Conservation (phyloP, 2,329 filamentous ascomycete species). For the Sarocladium brachiariae region DNA sequence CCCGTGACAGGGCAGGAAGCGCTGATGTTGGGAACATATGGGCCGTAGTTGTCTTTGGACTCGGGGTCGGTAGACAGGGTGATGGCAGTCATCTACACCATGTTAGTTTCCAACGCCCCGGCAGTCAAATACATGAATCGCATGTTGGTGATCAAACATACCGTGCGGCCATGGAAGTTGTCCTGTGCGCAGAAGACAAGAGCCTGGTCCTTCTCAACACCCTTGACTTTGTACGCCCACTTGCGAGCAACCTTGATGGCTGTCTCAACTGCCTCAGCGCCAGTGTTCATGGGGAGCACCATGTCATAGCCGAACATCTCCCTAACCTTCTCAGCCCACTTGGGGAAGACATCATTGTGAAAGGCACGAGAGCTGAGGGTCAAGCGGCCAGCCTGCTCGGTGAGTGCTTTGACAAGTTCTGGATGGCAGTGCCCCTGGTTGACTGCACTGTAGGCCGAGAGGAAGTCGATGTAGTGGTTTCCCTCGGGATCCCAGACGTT, state of each 20-base stretch:
- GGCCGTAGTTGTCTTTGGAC: slow-evolving; percentile 93
- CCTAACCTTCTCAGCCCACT: slow-evolving; percentile 89
- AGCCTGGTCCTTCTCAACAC: slow-evolving; percentile 76
- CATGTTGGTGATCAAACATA: slow-evolving; percentile 36
- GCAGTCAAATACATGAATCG: slow-evolving; percentile 2
- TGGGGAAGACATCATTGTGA: slow-evolving; percentile 96
- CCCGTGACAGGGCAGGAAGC: slow-evolving; percentile 66
- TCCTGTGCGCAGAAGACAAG: slow-evolving; percentile 77
- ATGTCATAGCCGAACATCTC: slow-evolving; percentile 91
- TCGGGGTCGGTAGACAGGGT: slow-evolving; percentile 94
- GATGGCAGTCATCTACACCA: slow-evolving; percentile 74
- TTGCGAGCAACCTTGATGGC: slow-evolving; percentile 94
- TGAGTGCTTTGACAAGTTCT: slow-evolving; percentile 83
- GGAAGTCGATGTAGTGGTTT: slow-evolving; percentile 92
- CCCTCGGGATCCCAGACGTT: slow-evolving; percentile 97
- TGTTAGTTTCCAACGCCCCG: slow-evolving; percentile 10
- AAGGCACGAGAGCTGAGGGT: slow-evolving; percentile 93
- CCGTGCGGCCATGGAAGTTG: slow-evolving; percentile 95
- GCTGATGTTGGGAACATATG: slow-evolving; percentile 85
- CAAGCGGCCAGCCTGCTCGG: slow-evolving; percentile 80
- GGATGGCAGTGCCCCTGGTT: slow-evolving; percentile 99
- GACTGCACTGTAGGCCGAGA: slow-evolving; percentile 95
- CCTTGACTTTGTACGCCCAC: slow-evolving; percentile 97
- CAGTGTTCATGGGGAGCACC: slow-evolving; percentile 97
- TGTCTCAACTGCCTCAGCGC: slow-evolving; percentile 92